Evolutionary conservation across 2,329 filamentous ascomycete species (phyloP).

Genomic region (Fusarium piperis): DNA sequence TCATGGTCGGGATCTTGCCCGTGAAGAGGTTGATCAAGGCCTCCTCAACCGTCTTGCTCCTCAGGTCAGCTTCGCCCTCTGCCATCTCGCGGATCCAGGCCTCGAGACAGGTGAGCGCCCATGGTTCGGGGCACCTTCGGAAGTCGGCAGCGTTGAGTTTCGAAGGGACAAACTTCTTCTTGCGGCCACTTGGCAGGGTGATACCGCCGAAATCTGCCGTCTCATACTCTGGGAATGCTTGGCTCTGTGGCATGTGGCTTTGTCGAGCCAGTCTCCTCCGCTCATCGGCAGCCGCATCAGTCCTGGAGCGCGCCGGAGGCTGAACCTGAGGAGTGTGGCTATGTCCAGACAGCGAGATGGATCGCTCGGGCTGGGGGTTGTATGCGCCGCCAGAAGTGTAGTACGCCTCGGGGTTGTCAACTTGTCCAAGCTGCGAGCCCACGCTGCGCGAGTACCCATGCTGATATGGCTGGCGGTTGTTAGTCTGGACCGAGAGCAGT

Average conservation of each 20-base stretch:
- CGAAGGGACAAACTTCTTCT: constrained; percentile 84
- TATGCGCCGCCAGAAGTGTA: constrained; percentile 51
- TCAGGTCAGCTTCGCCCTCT: constrained; percentile 89
- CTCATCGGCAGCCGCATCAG: constrained; percentile 87
- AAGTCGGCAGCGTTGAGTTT: constrained; percentile 86
- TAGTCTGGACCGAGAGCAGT: constrained; percentile 57
- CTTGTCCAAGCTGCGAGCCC: constrained; percentile 53
- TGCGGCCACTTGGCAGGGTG: constrained; percentile 79
- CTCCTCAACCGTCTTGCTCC: constrained; percentile 84
- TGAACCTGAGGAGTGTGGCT: constrained; percentile 81
- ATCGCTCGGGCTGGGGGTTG: constrained; percentile 68
- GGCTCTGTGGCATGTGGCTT: constrained; percentile 60
- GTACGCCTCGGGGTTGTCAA: constrained; percentile 61
- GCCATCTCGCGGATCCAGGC: constrained; percentile 89
- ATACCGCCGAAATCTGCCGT: constrained; percentile 79
- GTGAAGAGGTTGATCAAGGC: constrained; percentile 90
- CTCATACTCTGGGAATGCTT: constrained; percentile 67
- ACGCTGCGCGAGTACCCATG: constrained; percentile 60
- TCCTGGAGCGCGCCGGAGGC: constrained; percentile 90
- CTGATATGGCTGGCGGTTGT: constrained; percentile 55
- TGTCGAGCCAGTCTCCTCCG: constrained; percentile 65
- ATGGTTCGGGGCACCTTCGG: constrained; percentile 86
- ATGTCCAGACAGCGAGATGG: constrained; percentile 84
- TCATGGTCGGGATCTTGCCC: constrained; percentile 97
- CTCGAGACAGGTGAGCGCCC: constrained; percentile 90